Evolutionary conservation across 257 asterid genomes (phyloP).

Genomic region (Ehretia macrophylla): DNA sequence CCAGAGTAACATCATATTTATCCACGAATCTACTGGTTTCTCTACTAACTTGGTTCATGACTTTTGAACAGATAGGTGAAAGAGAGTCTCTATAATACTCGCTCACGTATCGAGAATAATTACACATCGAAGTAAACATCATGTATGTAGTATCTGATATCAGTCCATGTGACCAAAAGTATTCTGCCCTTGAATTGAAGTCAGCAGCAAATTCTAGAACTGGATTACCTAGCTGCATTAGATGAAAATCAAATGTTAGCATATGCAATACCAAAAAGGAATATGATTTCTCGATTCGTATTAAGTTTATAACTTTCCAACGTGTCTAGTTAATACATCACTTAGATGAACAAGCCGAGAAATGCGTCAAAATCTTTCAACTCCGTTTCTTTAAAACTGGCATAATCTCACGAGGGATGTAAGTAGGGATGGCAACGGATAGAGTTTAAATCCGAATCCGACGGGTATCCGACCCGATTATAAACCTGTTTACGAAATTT

Average conservation of each 20-base stretch:
- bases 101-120: conserved; percentile 61
- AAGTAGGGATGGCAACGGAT: too few species aligned
- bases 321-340: too few species aligned
- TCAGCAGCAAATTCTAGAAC: conserved; percentile 59
- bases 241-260: conserved; percentile 1
- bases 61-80: conserved; percentile 43
- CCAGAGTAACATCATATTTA: conserved; percentile 64
- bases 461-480: too few species aligned
- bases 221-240: conserved; percentile 70
- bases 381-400: too few species aligned
- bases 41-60: conserved; percentile 46
- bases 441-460: too few species aligned
- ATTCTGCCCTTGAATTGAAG: conserved; percentile 65
- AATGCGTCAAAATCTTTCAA: too few species aligned
- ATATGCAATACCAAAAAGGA: background rate
- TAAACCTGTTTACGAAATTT: too few species aligned
- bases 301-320: background rate
- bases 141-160: conserved; percentile 62
- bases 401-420: too few species aligned
- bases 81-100: conserved; percentile 50
- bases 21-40: conserved; percentile 68
- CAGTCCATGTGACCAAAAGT: conserved; percentile 75
- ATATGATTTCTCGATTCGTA: background rate
- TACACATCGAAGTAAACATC: conserved; percentile 50
- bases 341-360: too few species aligned